Base-by-base conservation (phyloP, 169 alveolate genomes). In the Babesia caballi region DNA sequence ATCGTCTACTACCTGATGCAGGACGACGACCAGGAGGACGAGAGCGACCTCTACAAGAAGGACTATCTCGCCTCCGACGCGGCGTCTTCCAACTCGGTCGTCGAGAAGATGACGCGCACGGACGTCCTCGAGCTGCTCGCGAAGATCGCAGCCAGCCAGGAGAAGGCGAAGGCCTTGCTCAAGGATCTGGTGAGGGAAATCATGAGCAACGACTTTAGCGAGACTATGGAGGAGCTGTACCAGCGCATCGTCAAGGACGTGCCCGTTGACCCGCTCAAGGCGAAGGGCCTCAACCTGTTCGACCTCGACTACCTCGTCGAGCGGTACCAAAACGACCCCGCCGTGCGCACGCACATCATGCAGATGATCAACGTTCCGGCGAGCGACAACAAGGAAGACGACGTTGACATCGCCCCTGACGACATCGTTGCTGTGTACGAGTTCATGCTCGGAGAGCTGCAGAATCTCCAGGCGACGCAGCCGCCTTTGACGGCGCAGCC, bases 401-500 rank as follows among this genome's bases (percentile, higher is more conserved):
- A 87, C 33, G 68, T 41, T 38, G 66, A 66, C 72, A 75, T 85
- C 9, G 25, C 60, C 17, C 59, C 60, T 23, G 89, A 83, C 8
- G 90, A 86, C 60, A 75, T 91, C 3, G 68, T 91, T 15, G 80
- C 66, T 30, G 82, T 91, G 42, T 89, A 91, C 69, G 94, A 89
- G 81, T 89, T 78, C 65, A 91, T 91, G 95, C 61, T 91, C 44
- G 58, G 53, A 19, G 94, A 91, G 70, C 84, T 91, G 52, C 82
- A 86, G 35, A 72, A 60, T 27, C 72, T 91, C 25, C 93, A 81
- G 42, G 80, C 82, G 25, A 82, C 72, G 38, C 83, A 84, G 66
- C 82, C 82, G 47, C 77, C 66, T 54, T 54, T 91, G 44, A 73
- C 93, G 9, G 66, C 83, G 23, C 65, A 56, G 66, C 81, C 71